Evolutionary conservation across 1,284 basidiomycete genomes (phyloP), one percentile per base, ranked within the genome.

Genomic region (Cryptococcus jaspeensis): DNA sequence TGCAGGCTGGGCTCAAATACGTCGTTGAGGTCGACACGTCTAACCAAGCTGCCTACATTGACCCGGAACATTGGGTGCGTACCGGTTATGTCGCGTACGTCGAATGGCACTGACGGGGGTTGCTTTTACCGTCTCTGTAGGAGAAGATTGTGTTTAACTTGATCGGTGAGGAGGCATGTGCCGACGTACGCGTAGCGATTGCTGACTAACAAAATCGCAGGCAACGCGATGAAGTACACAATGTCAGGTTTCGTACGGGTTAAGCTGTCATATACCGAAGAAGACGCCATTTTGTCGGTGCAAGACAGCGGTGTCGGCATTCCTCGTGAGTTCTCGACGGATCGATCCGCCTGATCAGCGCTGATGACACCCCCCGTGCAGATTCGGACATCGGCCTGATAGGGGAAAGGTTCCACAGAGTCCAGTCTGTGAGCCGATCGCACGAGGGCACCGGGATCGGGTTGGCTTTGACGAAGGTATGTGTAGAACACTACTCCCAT

Each of bases 111-210:
- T 25, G 25, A 7, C 28, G 18, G 15, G 36, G 4, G 20, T 35
- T 36, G 2, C 43, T 18, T 20, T 15, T 22, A n/a, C n/a, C 22
- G 6, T 39, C 38, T n/a, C 28, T 13, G n/a, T 49, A 68, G 66
- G 80, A 81, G 53, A 80, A 80, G 61, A 72, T 79, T 55, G 61
- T 77, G 15, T 78, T 73, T 67, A 78, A 77, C 50, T 61, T 79
- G 2, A 64, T 79, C 47, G 72, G 71, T 60, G 43, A 35, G 65
- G 42, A 1, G 3, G 20, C n/a, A 12, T 49, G 40, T 25, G 18
- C 18, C 15, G 5, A 37, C 12, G 22, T 42, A 18, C 28, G 9
- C 12, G 37, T 15, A 13, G 2, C 1, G 5, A 8, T n/a, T 1
- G 7, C 15, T 32, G 45, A 20, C 23, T 16, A n/a, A 23, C 13